A percentile compares a stretch with the other conserved stretches of the same genome.
phyloP scores from a whole-genome alignment of 1,284 basidiomycete genomes.

The Ceratobasidium sp. region DNA sequence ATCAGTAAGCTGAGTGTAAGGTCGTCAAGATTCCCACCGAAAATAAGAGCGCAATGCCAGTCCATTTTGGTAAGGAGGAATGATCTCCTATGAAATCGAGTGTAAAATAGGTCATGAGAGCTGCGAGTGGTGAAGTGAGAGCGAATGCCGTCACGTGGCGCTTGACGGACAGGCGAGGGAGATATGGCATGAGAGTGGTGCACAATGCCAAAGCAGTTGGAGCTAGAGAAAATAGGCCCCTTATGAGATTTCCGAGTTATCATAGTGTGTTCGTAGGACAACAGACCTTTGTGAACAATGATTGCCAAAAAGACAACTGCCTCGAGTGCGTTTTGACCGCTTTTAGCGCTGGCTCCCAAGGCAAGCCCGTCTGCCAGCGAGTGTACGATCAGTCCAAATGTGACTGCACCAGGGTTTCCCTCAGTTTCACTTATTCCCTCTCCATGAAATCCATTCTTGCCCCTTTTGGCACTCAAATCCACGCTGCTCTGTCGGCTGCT shows the following conservation, averaged over 20 bases:
- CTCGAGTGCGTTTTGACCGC: constrained; percentile 46
- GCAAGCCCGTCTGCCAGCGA: constrained; percentile 92
- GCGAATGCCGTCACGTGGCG: constrained; percentile 84
- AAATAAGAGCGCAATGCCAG: constrained; percentile 81
- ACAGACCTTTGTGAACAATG: constrained; percentile 87
- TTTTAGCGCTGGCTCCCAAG: constrained; percentile 73
- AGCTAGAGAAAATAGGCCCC: constrained; percentile 65
- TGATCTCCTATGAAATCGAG: constrained; percentile 69
- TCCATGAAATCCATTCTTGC: neutral
- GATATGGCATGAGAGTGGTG: constrained; percentile 82
- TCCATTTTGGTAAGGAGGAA: constrained; percentile 68
- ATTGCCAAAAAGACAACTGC: constrained; percentile 87
- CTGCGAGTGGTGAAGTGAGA: constrained; percentile 82
- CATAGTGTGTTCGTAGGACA: neutral
- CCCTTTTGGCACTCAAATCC: neutral
- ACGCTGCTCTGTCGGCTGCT: constrained; percentile 4
- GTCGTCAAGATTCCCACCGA: constrained; percentile 67
- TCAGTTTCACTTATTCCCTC: neutral
- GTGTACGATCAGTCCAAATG: constrained; percentile 87
- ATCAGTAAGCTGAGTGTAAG: neutral
- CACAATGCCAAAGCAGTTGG: constrained; percentile 89
- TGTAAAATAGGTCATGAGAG: constrained; percentile 76
- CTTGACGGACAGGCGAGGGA: constrained; percentile 75
- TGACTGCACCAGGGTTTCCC: constrained; percentile 66
- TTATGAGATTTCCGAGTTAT: constrained; percentile 1